These are phyloP conservation scores for Pyrenopolyporus hunteri DNA, from an alignment of 495 filamentous ascomycete genomes.

Conservation along the genomic window DNA sequence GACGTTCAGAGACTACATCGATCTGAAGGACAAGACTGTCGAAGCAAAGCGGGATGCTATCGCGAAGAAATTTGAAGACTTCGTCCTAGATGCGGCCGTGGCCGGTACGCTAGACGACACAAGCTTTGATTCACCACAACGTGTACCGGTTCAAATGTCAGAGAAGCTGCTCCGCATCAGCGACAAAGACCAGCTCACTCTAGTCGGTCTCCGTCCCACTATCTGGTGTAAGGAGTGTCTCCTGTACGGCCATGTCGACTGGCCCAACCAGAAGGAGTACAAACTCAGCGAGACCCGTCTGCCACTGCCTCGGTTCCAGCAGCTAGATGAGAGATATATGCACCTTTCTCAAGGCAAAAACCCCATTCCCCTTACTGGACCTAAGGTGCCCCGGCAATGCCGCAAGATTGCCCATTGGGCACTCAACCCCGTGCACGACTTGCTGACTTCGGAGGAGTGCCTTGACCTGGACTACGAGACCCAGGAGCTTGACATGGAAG, in stretches of 20 bases:
- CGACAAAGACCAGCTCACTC: not conserved
- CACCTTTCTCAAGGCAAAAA: not conserved
- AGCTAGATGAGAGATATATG: not conserved
- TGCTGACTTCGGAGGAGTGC: not conserved
- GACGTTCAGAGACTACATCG: not conserved
- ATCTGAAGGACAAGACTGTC: not conserved
- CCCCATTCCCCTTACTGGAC: not conserved
- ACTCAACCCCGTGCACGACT: not conserved
- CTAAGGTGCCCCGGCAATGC: not conserved
- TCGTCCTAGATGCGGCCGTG: too few relatives aligned
- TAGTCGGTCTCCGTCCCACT: not conserved
- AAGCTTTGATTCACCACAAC: too few relatives aligned
- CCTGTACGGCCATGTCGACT: constrained; percentile 1
- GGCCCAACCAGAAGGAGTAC: constrained; percentile 5
- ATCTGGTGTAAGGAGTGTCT: not conserved
- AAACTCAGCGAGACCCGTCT: not conserved
- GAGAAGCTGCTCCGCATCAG: not conserved
- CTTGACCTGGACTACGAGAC: not conserved
- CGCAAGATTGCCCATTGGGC: constrained; percentile 1
- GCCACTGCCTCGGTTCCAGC: constrained; percentile 5
- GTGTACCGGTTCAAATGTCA: not conserved
- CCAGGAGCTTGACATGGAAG: not conserved
- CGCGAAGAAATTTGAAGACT: not conserved
- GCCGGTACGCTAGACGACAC: too few relatives aligned
- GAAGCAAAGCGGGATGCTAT: not conserved